These are phyloP conservation scores for Simplicillium sp. DNA, from an alignment of 2,329 filamentous ascomycete species.

Conservation along the genomic window DNA sequence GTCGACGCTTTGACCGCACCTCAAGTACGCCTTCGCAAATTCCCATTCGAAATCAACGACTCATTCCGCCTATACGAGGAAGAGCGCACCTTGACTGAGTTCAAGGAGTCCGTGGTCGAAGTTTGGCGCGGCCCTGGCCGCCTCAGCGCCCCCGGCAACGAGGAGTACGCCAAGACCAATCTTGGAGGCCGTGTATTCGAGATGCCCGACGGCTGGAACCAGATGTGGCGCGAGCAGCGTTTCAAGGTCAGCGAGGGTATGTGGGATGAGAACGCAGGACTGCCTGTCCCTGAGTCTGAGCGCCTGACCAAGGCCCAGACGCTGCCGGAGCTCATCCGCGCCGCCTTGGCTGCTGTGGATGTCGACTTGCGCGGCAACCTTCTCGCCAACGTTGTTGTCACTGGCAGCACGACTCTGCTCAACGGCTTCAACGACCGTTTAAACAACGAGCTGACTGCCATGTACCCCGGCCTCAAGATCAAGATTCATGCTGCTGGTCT, in stretches of 20 bases:
- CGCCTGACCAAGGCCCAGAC: conserved; percentile 64
- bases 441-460: conserved; percentile 68
- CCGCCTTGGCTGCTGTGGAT: conserved; percentile 70
- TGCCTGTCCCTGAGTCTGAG: conserved; percentile 35
- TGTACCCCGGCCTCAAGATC: conserved; percentile 80
- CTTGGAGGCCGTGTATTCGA: conserved; percentile 78
- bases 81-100: conserved; percentile 86
- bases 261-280: conserved; percentile 76
- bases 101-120: conserved; percentile 96
- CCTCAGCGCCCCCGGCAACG: conserved; percentile 56
- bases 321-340: conserved; percentile 72
- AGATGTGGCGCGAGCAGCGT: conserved; percentile 84
- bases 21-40: conserved; percentile 66
- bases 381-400: conserved; percentile 85
- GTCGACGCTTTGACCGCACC: conserved; percentile 80
- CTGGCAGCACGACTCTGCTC: conserved; percentile 76
- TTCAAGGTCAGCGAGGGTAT: conserved; percentile 81
- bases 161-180: conserved; percentile 63
- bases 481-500: conserved; percentile 82
- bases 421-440: conserved; percentile 89
- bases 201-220: conserved; percentile 94
- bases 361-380: conserved; percentile 79
- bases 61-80: conserved; percentile 81
- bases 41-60: conserved; percentile 48
- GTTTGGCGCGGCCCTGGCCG: conserved; percentile 77